phyloP scores from a whole-genome alignment of 345 rosid species.

The Acer yangbiense region DNA sequence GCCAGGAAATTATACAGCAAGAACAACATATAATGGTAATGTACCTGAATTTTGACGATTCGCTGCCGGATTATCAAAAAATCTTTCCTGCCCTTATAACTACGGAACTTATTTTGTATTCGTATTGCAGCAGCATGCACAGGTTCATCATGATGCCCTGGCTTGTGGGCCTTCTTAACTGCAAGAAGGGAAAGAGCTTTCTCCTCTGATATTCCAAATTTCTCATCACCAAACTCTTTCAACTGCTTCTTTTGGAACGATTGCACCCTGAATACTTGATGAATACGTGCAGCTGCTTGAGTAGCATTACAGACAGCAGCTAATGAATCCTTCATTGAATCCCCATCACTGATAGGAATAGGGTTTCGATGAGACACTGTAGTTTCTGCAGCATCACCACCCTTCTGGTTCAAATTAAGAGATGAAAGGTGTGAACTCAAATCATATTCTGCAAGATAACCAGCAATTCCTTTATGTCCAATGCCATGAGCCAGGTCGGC shows the following conservation, averaged over 20 bases:
- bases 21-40: background rate
- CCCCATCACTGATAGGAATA: slow-evolving; percentile 37
- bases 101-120: slow-evolving; percentile 86
- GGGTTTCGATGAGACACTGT: slow-evolving; percentile 37
- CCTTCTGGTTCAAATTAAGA: slow-evolving; percentile 54
- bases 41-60: slow-evolving; percentile 89
- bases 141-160: slow-evolving; percentile 57
- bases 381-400: slow-evolving; percentile 23
- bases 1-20: too few species aligned
- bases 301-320: slow-evolving; percentile 89
- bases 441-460: slow-evolving; percentile 84
- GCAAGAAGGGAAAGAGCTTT: slow-evolving; percentile 70
- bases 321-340: slow-evolving; percentile 70
- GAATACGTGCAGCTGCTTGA: slow-evolving; percentile 85
- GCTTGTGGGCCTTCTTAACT: slow-evolving; percentile 50
- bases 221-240: slow-evolving; percentile 59
- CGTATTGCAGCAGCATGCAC: slow-evolving; percentile 76
- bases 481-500: slow-evolving; percentile 83
- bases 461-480: slow-evolving; percentile 94
- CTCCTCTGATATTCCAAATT: slow-evolving; percentile 62
- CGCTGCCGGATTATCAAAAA: slow-evolving; percentile 69
- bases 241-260: slow-evolving; percentile 86
- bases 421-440: slow-evolving; percentile 56
- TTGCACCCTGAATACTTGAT: slow-evolving; percentile 85
- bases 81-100: slow-evolving; percentile 90